These are phyloP conservation scores for Trametes cubensis DNA, from an alignment of 768 basidiomycete species.

Conservation along the genomic window DNA sequence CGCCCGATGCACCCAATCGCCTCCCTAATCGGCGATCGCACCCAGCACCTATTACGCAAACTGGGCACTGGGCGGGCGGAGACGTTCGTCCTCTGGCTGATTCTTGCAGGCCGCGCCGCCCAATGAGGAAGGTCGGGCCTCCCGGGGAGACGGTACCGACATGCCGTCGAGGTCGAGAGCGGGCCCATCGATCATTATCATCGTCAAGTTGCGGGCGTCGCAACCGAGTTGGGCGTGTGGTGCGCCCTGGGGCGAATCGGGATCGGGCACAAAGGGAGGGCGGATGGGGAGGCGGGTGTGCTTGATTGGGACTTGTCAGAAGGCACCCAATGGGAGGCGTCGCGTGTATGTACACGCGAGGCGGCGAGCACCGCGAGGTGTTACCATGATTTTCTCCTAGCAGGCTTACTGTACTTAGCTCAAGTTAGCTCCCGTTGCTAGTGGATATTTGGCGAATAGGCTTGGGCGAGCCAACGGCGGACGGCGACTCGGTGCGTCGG, in stretches of 20 bases:
- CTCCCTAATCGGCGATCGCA: too few species aligned
- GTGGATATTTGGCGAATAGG: too few species aligned
- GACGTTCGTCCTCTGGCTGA: too few species aligned
- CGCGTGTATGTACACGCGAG: background rate
- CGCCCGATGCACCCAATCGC: background rate
- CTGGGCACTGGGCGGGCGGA: background rate
- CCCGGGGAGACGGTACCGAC: constrained; percentile 2
- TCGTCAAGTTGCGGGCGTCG: too few species aligned
- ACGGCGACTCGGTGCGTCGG: background rate
- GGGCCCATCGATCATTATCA: constrained; percentile 2
- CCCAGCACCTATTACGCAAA: background rate
- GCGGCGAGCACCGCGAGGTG: background rate
- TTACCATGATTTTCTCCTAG: background rate
- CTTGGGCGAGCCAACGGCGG: background rate
- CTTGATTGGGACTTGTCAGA: constrained; percentile 1
- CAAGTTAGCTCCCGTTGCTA: too few species aligned
- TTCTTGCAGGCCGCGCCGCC: constrained; percentile 5
- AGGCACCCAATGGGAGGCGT: background rate
- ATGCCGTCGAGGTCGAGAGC: background rate
- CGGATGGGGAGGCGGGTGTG: constrained; percentile 1
- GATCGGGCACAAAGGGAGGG: background rate
- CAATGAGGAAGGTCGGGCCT: constrained; percentile 5
- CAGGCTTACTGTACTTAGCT: too few species aligned
- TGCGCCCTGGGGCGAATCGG: too few species aligned
- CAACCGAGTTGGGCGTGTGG: too few species aligned